These are phyloP conservation scores for Eucalyptus marginata DNA, from an alignment of 345 rosid species.

Conservation along the genomic window DNA sequence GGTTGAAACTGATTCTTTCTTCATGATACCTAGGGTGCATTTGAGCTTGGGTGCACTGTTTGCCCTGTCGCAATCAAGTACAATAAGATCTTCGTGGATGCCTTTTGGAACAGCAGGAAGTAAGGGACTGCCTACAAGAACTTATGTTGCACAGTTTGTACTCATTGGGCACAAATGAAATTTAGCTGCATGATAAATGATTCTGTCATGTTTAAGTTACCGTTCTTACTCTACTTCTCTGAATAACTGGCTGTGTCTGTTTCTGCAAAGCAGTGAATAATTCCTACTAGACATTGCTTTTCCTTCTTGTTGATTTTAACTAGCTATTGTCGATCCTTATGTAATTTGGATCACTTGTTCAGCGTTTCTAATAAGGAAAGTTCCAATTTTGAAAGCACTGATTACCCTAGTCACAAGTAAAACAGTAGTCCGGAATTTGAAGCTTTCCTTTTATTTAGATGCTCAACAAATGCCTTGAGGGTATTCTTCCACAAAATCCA, in stretches of 20 bases:
- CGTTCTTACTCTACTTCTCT: neutral
- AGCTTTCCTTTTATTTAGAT: neutral
- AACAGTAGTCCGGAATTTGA: neutral
- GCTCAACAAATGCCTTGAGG: neutral
- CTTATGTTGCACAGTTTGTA: neutral
- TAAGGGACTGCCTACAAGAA: constrained; percentile 11
- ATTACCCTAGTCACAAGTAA: neutral
- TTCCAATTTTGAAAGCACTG: neutral
- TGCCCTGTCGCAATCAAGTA: constrained; percentile 97
- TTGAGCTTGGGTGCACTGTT: constrained; percentile 90
- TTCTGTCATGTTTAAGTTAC: neutral
- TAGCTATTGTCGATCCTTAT: neutral
- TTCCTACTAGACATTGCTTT: neutral
- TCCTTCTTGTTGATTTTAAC: neutral
- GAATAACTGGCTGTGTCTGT: neutral
- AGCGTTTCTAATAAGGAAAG: neutral
- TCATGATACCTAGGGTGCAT: constrained; percentile 68
- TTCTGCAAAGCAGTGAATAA: neutral
- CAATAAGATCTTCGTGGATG: constrained; percentile 96
- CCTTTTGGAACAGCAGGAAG: constrained; percentile 99
- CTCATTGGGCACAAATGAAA: neutral
- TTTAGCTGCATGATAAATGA: neutral
- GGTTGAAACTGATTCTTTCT: neutral
- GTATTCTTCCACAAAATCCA: neutral
- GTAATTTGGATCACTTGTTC: neutral